Conservation (phyloP, 768 basidiomycete species). For the Xerocomus brunneocitrinus region DNA sequence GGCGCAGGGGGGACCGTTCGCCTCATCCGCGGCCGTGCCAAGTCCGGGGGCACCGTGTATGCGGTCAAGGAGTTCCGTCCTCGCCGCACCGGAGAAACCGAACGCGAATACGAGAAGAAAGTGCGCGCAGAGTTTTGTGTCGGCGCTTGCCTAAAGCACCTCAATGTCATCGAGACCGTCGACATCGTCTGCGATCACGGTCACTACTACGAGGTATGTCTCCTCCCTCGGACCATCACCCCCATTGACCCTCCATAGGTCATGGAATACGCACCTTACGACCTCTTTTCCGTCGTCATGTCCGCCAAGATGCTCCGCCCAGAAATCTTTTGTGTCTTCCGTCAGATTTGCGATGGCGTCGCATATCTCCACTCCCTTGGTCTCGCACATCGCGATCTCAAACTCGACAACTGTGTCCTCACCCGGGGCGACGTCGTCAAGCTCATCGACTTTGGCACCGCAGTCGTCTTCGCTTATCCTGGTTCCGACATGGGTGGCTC, state of each 20-base stretch:
- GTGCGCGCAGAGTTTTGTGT: constrained; percentile 99
- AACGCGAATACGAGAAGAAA: constrained; percentile 99
- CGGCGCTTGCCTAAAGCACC: constrained; percentile 88
- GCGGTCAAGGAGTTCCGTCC: constrained; percentile 98
- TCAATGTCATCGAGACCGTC: constrained; percentile 96
- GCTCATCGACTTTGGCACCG: constrained; percentile 98
- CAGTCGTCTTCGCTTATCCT: constrained; percentile 99
- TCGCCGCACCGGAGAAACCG: constrained; percentile 80
- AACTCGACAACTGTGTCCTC: constrained; percentile 99
- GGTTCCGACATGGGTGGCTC: constrained; percentile 64
- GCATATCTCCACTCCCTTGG: constrained; percentile 98
- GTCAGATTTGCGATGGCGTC: constrained; percentile 97
- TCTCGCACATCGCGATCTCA: constrained; percentile 96
- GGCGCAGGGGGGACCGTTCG: constrained; percentile 99
- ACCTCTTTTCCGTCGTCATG: constrained; percentile 99
- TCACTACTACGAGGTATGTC: constrained; percentile 90
- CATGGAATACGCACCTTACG: constrained; percentile 99
- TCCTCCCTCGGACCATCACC: neutral
- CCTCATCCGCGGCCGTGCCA: constrained; percentile 81
- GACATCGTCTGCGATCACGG: constrained; percentile 98
- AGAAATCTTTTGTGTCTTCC: constrained; percentile 98
- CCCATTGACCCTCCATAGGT: constrained; percentile 48
- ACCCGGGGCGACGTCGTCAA: constrained; percentile 93
- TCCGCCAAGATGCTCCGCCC: constrained; percentile 97
- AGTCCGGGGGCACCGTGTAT: constrained; percentile 80